Conservation (phyloP, 176 grass and related monocot genomes). For the Zea mays region Zm-B73-REFERENCE-NAM-5.0 NC_050101.1:42320001-42320500, state of each 20-base stretch:
- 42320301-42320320: constrained; percentile 24
- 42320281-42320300: constrained; percentile 99
- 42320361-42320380: constrained; percentile 95
- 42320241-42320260: constrained; percentile 84
- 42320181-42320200: constrained; percentile 18
- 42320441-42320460: constrained; percentile 89
- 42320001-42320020: constrained; percentile 86
- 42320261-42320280: constrained; percentile 86
- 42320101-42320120: constrained; percentile 76
- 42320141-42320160: not conserved
- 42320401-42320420: constrained; percentile 86
- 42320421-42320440: constrained; percentile 85
- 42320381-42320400: constrained; percentile 99
- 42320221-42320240: constrained; percentile 86
- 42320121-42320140: constrained; percentile 41
- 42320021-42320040: constrained; percentile 82
- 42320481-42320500: constrained; percentile 87
- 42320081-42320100: constrained; percentile 88
- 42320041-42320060: constrained; percentile 85
- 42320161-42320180: not conserved
- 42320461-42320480: constrained; percentile 74
- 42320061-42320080: constrained; percentile 80
- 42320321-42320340: constrained; percentile 28
- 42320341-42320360: constrained; percentile 48
- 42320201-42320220: constrained; percentile 22